Conservation (phyloP, 192 early-diverging fungal species). For the Backusella australiensis region DNA sequence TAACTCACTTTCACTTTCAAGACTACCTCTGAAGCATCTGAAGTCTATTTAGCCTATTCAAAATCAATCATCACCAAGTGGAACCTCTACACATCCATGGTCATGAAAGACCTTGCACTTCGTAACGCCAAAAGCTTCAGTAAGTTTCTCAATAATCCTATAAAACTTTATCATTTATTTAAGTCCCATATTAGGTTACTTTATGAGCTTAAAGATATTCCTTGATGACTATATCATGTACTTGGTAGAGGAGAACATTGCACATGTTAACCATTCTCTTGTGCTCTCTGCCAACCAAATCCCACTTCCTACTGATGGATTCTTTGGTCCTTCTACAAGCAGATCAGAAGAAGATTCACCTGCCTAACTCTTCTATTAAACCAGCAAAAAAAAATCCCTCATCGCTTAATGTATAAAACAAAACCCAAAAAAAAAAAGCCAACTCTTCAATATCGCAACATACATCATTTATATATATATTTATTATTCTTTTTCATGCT, state of each 20-base stretch:
- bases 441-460: neutral
- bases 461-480: neutral
- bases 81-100: constrained; percentile 42
- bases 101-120: constrained; percentile 41
- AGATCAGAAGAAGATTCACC: neutral
- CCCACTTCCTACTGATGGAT: neutral
- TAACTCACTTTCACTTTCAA: neutral
- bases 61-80: constrained; percentile 50
- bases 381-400: neutral
- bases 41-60: constrained; percentile 39
- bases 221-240: constrained; percentile 51
- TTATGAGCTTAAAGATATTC: constrained; percentile 42
- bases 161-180: neutral
- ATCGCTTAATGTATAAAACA: neutral
- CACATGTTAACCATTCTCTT: constrained; percentile 32
- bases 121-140: constrained; percentile 36
- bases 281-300: neutral
- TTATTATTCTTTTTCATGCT: neutral
- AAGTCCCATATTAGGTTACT: constrained; percentile 16
- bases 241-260: constrained; percentile 47
- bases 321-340: neutral
- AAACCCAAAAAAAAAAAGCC: too few species aligned
- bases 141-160: neutral
- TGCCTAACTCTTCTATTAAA: neutral
- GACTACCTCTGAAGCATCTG: constrained; percentile 19